Conservation (phyloP, 805 yeast genomes). For the Starmerella powellii region DNA sequence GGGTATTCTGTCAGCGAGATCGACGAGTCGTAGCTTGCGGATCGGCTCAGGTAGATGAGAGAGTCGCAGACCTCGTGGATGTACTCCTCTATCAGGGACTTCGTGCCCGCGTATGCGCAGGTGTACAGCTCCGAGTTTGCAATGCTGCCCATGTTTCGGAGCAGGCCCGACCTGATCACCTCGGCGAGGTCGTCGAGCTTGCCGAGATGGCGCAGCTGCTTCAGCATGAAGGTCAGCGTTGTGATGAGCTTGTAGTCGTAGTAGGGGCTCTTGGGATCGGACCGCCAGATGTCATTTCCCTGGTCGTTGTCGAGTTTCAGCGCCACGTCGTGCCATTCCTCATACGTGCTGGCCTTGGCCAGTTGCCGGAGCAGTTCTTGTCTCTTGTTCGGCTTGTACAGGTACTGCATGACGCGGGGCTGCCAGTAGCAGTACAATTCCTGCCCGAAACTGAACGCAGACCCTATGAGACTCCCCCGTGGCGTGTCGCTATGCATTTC, state of each 20-base stretch:
- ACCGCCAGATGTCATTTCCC: slow-evolving; percentile 43
- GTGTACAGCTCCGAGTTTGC: slow-evolving; percentile 67
- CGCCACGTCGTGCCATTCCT: slow-evolving; percentile 50
- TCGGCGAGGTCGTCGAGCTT: slow-evolving; percentile 44
- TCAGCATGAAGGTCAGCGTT: slow-evolving; percentile 51
- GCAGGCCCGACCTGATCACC: slow-evolving; percentile 64
- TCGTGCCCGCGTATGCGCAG: slow-evolving; percentile 79
- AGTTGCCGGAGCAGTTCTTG: slow-evolving; percentile 22
- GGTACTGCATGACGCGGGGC: slow-evolving; percentile 14
- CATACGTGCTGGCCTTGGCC: slow-evolving; percentile 41
- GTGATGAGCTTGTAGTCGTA: slow-evolving; percentile 77
- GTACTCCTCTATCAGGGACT: slow-evolving; percentile 75
- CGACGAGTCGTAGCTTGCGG: not conserved
- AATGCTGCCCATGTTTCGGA: slow-evolving; percentile 86
- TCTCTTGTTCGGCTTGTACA: slow-evolving; percentile 21
- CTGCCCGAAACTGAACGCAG: slow-evolving; percentile 15
- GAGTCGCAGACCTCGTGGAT: slow-evolving; percentile 62
- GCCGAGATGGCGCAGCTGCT: slow-evolving; percentile 44
- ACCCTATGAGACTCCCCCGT: not conserved
- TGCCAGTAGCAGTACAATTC: slow-evolving; percentile 25
- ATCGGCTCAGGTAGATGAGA: slow-evolving; percentile 47
- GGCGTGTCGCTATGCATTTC: not conserved
- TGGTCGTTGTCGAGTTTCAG: slow-evolving; percentile 34
- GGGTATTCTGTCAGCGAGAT: slow-evolving; percentile 18
- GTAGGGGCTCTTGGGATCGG: slow-evolving; percentile 65